Percentiles rank a stretch among this genome's conserved stretches.
These are phyloP conservation scores for Colletotrichum falcatum DNA, from an alignment of 2,329 filamentous ascomycete genomes.

Conservation along the genomic window DNA sequence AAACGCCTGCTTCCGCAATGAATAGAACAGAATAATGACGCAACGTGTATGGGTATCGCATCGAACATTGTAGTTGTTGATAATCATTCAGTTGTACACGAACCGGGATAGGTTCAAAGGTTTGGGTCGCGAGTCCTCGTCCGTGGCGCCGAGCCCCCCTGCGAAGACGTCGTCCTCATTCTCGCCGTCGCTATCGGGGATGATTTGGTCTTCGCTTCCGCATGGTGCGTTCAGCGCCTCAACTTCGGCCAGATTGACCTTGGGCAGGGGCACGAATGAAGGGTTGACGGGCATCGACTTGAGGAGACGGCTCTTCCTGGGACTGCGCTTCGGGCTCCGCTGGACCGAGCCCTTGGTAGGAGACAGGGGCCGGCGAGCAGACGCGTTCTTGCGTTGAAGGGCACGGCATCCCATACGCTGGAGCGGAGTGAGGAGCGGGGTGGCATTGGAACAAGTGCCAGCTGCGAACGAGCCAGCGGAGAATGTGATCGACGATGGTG, in stretches of 20 bases:
- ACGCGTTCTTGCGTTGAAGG: constrained; percentile 48
- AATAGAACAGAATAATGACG: constrained; percentile 33
- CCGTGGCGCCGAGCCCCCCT: constrained; percentile 43
- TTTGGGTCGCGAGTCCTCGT: constrained; percentile 47
- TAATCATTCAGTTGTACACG: constrained; percentile 50
- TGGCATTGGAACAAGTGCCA: constrained; percentile 56
- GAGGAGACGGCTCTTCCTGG: constrained; percentile 43
- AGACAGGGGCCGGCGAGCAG: constrained; percentile 44
- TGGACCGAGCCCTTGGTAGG: constrained; percentile 39
- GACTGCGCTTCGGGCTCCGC: constrained; percentile 42
- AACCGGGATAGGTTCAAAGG: constrained; percentile 62
- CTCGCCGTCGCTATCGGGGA: constrained; percentile 64
- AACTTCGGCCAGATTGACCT: constrained; percentile 65
- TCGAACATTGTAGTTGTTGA: constrained; percentile 21
- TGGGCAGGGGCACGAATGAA: constrained; percentile 66
- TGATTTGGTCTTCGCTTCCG: constrained; percentile 69
- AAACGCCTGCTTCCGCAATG: constrained; percentile 8
- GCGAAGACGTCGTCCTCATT: constrained; percentile 53
- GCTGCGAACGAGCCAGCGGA: constrained; percentile 45
- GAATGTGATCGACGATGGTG: constrained; percentile 57
- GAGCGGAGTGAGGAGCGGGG: constrained; percentile 62
- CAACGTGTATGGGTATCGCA: constrained; percentile 26
- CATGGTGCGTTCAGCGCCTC: constrained; percentile 60
- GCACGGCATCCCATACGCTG: constrained; percentile 65
- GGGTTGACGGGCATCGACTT: constrained; percentile 61